A percentile compares a stretch with the other conserved stretches of the same genome.
These are phyloP conservation scores for Vigna angularis DNA, from an alignment of 306 rosid species.

Conservation along the genomic window DNA sequence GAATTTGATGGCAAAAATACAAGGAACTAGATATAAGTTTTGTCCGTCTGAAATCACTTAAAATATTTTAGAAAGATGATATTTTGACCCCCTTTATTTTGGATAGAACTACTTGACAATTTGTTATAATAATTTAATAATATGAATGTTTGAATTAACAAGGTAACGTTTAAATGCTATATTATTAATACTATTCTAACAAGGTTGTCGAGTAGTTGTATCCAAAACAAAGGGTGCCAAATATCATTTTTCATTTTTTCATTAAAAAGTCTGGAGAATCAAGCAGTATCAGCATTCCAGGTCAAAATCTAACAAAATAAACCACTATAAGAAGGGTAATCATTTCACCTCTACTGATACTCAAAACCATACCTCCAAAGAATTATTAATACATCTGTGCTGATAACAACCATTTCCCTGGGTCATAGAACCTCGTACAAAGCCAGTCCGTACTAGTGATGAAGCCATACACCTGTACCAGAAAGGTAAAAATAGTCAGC, in stretches of 20 bases:
- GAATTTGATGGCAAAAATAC: neutral
- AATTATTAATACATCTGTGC: slow-evolving; percentile 82
- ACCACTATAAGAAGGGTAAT: slow-evolving; percentile 22
- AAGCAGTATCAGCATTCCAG: slow-evolving; percentile 16
- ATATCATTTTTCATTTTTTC: neutral
- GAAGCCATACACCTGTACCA: slow-evolving; percentile 92
- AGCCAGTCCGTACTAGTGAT: slow-evolving; percentile 92
- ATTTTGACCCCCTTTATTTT: too few relatives aligned
- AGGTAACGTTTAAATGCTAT: too few relatives aligned
- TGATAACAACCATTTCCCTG: slow-evolving; percentile 99
- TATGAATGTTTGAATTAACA: too few relatives aligned
- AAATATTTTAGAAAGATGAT: too few relatives aligned
- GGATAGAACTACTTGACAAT: too few relatives aligned
- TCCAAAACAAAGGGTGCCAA: too few relatives aligned
- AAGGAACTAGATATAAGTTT: neutral
- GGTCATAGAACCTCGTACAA: slow-evolving; percentile 89
- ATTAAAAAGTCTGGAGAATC: slow-evolving; percentile 13
- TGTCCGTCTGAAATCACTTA: neutral
- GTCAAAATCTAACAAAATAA: slow-evolving; percentile 27
- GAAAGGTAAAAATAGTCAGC: slow-evolving; percentile 45
- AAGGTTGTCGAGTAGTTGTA: too few relatives aligned
- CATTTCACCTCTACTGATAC: slow-evolving; percentile 21
- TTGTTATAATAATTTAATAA: too few relatives aligned
- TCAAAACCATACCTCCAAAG: slow-evolving; percentile 73
- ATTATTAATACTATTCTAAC: too few relatives aligned